These are phyloP conservation scores for Taphrina communis DNA, from an alignment of 1,139 yeast species.

Conservation along the genomic window DNA sequence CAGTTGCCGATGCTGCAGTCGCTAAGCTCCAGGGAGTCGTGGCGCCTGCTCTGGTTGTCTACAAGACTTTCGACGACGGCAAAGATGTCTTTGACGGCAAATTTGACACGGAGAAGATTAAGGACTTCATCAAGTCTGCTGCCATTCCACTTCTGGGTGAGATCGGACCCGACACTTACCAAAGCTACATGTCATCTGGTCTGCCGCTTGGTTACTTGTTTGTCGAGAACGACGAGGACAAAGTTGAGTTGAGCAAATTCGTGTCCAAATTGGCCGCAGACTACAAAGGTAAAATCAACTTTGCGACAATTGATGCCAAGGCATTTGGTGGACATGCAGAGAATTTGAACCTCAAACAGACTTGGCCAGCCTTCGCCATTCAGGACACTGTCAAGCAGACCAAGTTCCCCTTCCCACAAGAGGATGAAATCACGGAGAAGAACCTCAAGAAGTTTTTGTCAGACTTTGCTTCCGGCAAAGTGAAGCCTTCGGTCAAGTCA, in stretches of 20 bases:
- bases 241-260: constrained; percentile 60
- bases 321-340: constrained; percentile 88
- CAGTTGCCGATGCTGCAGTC: constrained; percentile 59
- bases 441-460: constrained; percentile 67
- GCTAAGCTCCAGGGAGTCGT: constrained; percentile 57
- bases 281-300: constrained; percentile 79
- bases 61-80: constrained; percentile 57
- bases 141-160: constrained; percentile 89
- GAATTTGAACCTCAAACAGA: constrained; percentile 80
- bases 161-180: constrained; percentile 80
- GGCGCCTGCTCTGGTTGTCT: constrained; percentile 59
- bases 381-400: constrained; percentile 71
- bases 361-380: constrained; percentile 88
- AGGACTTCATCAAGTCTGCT: constrained; percentile 68
- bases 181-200: constrained; percentile 71
- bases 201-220: constrained; percentile 88
- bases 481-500: constrained; percentile 77
- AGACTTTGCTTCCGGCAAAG: constrained; percentile 67
- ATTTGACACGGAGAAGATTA: constrained; percentile 54
- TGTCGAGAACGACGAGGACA: constrained; percentile 72
- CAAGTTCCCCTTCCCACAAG: constrained; percentile 70
- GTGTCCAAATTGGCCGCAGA: constrained; percentile 71
- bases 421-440: constrained; percentile 55
- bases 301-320: constrained; percentile 85
- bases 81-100: constrained; percentile 56